These are phyloP conservation scores for Helianthus annuus DNA, from an alignment of 129 eudicot species.

Conservation along the genomic window HanXRQr2.0-SUNRISE NC_035440.2:36832443-36832942, in stretches of 20 bases:
- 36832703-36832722: slow-evolving; percentile 81
- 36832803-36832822: slow-evolving; percentile 82
- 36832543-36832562: slow-evolving; percentile 77
- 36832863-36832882: not conserved
- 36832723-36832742: slow-evolving; percentile 78
- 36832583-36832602: slow-evolving; percentile 53
- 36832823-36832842: slow-evolving; percentile 65
- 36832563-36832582: slow-evolving; percentile 76
- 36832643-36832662: slow-evolving; percentile 2
- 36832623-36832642: slow-evolving; percentile 3
- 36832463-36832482: too few relatives aligned
- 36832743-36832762: slow-evolving; percentile 66
- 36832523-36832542: slow-evolving; percentile 89
- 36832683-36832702: slow-evolving; percentile 80
- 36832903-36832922: not conserved
- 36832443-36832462: too few relatives aligned
- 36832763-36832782: slow-evolving; percentile 45
- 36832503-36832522: slow-evolving; percentile 94
- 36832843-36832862: slow-evolving; percentile 43
- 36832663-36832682: not conserved
- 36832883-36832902: not conserved
- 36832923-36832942: slow-evolving; percentile 56
- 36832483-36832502: too few relatives aligned
- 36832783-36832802: slow-evolving; percentile 69
- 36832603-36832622: slow-evolving; percentile 8